A percentile compares a stretch with the other conserved stretches of the same genome.
Evolutionary conservation across 202 grass and related monocot species (phyloP).

Genomic region (Musa balbisiana): DNA sequence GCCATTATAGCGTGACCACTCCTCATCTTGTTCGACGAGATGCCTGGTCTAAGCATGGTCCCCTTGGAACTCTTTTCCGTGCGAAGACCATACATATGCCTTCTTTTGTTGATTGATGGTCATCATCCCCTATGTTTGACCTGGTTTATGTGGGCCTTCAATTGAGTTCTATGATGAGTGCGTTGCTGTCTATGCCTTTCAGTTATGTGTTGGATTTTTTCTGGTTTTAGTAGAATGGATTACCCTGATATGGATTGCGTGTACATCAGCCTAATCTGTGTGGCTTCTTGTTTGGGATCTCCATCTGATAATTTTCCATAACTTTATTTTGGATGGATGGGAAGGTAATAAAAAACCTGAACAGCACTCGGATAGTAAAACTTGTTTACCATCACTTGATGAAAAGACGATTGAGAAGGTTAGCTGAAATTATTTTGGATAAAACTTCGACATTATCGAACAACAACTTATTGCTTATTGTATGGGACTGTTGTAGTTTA

Average conservation of each 20-base stretch:
- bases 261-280: background rate
- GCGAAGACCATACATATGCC: background rate
- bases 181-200: background rate
- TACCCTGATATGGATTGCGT: background rate
- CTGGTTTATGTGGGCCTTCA: background rate
- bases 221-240: background rate
- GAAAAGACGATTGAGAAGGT: background rate
- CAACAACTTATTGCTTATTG: too few species aligned
- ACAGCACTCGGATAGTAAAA: too few species aligned
- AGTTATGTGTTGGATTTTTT: background rate
- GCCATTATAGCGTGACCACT: background rate
- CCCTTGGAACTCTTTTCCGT: conserved; percentile 8
- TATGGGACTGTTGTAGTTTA: too few species aligned
- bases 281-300: background rate
- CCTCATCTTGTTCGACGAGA: background rate
- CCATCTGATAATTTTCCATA: background rate
- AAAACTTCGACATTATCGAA: too few species aligned
- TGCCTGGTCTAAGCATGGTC: background rate
- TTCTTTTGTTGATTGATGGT: background rate
- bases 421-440: background rate
- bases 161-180: background rate
- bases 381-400: too few species aligned
- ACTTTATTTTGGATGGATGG: background rate
- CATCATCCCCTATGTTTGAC: background rate
- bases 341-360: background rate